Evolutionary conservation across 768 basidiomycete species (phyloP).

Genomic region (Suillus discolor): DNA sequence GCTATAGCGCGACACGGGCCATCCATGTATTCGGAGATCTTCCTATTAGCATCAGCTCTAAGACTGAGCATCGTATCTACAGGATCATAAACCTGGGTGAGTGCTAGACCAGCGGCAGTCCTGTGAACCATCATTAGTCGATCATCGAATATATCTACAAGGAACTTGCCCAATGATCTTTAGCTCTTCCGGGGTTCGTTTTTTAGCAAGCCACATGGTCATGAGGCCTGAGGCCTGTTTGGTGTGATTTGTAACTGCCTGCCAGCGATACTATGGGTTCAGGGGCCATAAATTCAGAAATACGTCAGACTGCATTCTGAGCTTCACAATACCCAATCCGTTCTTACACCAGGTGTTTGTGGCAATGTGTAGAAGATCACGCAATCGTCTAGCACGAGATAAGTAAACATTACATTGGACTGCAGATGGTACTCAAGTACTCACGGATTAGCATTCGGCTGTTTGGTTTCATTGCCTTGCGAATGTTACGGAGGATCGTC

Average conservation of each 20-base stretch:
- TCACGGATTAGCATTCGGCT: conserved; percentile 37
- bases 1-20: not conserved
- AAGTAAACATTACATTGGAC: not conserved
- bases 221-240: conserved; percentile 51
- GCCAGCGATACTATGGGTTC: conserved; percentile 48
- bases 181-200: conserved; percentile 43
- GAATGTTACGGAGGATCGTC: conserved; percentile 32
- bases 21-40: not conserved
- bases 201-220: conserved; percentile 47
- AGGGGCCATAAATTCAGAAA: conserved; percentile 32
- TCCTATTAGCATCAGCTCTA: conserved; percentile 4
- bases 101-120: conserved; percentile 18
- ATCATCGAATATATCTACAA: not conserved
- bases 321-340: not conserved
- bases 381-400: conserved; percentile 22
- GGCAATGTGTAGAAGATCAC: conserved; percentile 17
- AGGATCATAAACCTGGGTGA: conserved; percentile 31
- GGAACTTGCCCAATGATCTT: not conserved
- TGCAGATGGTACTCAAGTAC: conserved; percentile 20
- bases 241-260: conserved; percentile 41
- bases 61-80: conserved; percentile 22
- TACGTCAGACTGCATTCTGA: not conserved
- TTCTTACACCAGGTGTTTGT: conserved; percentile 5
- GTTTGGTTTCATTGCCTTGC: conserved; percentile 29
- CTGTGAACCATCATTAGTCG: conserved; percentile 12